Conservation (phyloP, 2,329 filamentous ascomycete genomes). For the Talaromyces verruculosus region DNA sequence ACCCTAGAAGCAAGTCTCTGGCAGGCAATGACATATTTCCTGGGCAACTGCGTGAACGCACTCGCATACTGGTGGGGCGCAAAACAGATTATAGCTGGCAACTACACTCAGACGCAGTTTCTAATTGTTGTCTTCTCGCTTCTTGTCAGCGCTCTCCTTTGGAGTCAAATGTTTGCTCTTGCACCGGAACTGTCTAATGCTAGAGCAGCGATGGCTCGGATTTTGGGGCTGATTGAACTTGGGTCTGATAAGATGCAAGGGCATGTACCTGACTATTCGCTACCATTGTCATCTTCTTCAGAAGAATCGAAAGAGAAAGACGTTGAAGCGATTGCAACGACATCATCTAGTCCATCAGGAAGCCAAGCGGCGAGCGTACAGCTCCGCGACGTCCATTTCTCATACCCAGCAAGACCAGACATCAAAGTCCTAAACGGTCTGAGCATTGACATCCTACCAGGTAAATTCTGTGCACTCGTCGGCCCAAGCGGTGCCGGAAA, state of each 20-base stretch:
- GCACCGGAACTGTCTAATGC: slow-evolving; percentile 73
- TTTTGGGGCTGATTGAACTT: slow-evolving; percentile 48
- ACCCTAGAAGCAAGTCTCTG: slow-evolving; percentile 50
- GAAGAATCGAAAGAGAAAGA: neutral
- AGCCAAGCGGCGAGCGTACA: slow-evolving; percentile 42
- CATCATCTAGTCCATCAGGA: slow-evolving; percentile 15
- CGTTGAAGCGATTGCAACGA: slow-evolving; percentile 21
- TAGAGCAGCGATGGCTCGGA: slow-evolving; percentile 59
- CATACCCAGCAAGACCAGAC: slow-evolving; percentile 64
- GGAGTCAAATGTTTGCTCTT: slow-evolving; percentile 72
- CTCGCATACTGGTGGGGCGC: slow-evolving; percentile 81
- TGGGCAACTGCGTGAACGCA: slow-evolving; percentile 68
- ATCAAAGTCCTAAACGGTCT: slow-evolving; percentile 58
- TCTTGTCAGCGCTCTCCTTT: slow-evolving; percentile 70
- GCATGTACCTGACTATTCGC: slow-evolving; percentile 22
- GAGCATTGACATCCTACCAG: slow-evolving; percentile 57
- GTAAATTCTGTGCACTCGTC: slow-evolving; percentile 64
- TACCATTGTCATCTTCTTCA: neutral
- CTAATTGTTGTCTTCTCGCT: slow-evolving; percentile 72
- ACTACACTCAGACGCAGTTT: slow-evolving; percentile 67
- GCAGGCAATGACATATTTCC: slow-evolving; percentile 46
- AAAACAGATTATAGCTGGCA: slow-evolving; percentile 65
- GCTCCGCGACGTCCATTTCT: slow-evolving; percentile 62
- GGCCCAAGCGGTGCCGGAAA: slow-evolving; percentile 68
- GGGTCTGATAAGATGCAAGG: slow-evolving; percentile 36